Evolutionary conservation across 139 green algal genomes (phyloP), one percentile per base, ranked within the genome.

Genomic region (Chlorella sorokiniana): DNA sequence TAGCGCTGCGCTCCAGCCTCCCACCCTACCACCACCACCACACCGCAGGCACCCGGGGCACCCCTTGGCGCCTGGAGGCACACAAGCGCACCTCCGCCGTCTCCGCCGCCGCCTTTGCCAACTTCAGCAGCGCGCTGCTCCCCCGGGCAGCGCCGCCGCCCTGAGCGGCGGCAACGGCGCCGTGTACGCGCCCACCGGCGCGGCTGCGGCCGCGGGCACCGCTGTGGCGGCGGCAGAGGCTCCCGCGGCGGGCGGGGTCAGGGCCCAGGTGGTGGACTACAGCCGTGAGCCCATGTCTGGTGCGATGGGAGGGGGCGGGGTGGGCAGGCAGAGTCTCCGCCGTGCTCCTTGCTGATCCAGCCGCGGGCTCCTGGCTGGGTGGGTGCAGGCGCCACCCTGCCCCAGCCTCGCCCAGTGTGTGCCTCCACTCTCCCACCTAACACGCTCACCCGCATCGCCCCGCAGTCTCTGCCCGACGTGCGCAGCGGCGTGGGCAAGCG

Each of bases 71-170:
- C 38, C 78, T 99, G 9, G 84, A 90, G 52, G 87, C 96, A 16
- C 79, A 93, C 76, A 96, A 97, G 77, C 41, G 48, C 40, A 86
- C 78, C 29, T 89, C 89, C 41, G 64, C 82, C 1, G 91, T 97
- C 3, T 74, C 87, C 35, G 95, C 88, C 25, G 79, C 95, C 33
- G 91, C 96, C 4, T 98, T 98, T 85, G 94, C 95, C 48, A 98
- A 99, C 89, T 98, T 99, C 85, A 95, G 88, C 44, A 63, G 89
- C n/a, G 92, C 93, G 0, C 81, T 96, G n/a, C 54, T 93, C 84
- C 83, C 20, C 69, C 72, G 1, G 31, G 83, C 45, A 33, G 16
- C 22, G 33, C 37, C 6, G 61, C 70, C 3, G 40, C 11, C 10
- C 18, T 56, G 27, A 23, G 11, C 4, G n/a, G 22, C 35, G 20